Evolutionary conservation across 2,329 filamentous ascomycete genomes (phyloP).

Genomic region (Phyllosticta capitalensis): DNA sequence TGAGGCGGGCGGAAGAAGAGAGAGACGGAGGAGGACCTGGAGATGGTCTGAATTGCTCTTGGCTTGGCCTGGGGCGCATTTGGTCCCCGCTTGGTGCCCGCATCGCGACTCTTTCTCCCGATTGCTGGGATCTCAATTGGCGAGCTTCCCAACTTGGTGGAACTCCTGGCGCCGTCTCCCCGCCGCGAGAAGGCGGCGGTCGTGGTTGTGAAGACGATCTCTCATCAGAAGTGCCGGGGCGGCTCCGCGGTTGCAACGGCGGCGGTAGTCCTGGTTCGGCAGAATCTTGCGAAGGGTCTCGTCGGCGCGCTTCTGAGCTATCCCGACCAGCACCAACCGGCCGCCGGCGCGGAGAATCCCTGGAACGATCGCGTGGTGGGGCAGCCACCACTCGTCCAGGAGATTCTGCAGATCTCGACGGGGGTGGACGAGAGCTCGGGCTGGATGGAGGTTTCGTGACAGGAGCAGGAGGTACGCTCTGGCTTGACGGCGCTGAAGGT

Average conservation of each 20-base stretch:
- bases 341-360: not conserved
- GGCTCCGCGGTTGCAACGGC: slow-evolving; percentile 13
- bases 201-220: slow-evolving; percentile 4
- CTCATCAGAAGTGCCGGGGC: slow-evolving; percentile 23
- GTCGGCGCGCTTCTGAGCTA: not conserved
- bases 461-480: slow-evolving; percentile 12
- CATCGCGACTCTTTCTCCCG: slow-evolving; percentile 22
- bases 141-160: slow-evolving; percentile 14
- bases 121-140: slow-evolving; percentile 10
- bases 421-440: not conserved
- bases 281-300: not conserved
- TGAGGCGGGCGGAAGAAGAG: slow-evolving; percentile 26
- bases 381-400: not conserved
- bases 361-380: not conserved
- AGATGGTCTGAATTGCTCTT: slow-evolving; percentile 12
- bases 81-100: slow-evolving; percentile 27
- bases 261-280: slow-evolving; percentile 3
- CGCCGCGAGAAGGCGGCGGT: not conserved
- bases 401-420: slow-evolving; percentile 8
- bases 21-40: slow-evolving; percentile 19
- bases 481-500: slow-evolving; percentile 9
- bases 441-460: slow-evolving; percentile 2
- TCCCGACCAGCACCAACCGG: not conserved
- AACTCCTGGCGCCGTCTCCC: slow-evolving; percentile 5
- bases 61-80: slow-evolving; percentile 15